phyloP scores from a whole-genome alignment of 129 eudicot species.

The Lonicera japonica region DNA sequence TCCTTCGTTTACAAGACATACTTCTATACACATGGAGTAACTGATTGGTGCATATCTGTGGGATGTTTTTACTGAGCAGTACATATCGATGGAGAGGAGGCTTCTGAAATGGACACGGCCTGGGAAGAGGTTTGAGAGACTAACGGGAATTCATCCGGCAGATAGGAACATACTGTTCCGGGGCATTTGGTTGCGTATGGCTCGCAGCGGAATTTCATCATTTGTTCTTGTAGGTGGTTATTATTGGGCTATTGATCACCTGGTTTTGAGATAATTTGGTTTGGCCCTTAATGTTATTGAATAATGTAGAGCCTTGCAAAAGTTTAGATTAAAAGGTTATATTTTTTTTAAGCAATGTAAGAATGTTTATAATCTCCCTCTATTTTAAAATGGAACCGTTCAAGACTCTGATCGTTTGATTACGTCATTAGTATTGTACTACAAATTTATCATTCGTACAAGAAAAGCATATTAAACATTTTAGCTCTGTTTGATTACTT shows the following conservation, averaged over 20 bases:
- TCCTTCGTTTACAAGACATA: no score
- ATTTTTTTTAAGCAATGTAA: no score
- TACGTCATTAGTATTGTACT: no score
- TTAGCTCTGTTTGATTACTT: no score
- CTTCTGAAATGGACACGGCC: conserved; percentile 71
- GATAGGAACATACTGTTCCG: conserved; percentile 75
- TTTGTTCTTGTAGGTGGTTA: conserved; percentile 68
- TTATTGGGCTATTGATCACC: conserved; percentile 47
- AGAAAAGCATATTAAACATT: no score
- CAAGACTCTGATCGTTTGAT: no score
- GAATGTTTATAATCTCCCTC: no score
- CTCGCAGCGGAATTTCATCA: conserved; percentile 79
- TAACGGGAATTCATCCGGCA: conserved; percentile 81
- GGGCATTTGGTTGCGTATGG: conserved; percentile 81
- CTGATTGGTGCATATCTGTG: neutral
- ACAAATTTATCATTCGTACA: no score
- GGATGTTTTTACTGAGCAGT: conserved; percentile 35
- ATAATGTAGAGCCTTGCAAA: neutral
- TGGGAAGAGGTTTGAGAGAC: conserved; percentile 81
- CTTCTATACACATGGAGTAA: no score
- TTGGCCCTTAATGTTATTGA: neutral
- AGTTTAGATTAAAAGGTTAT: no score
- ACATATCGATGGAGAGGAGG: conserved; percentile 71
- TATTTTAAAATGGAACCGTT: no score
- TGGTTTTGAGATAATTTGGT: conserved; percentile 32